Base-by-base conservation (phyloP, 2,329 filamentous ascomycete species). In the Colletotrichum incanum region DNA sequence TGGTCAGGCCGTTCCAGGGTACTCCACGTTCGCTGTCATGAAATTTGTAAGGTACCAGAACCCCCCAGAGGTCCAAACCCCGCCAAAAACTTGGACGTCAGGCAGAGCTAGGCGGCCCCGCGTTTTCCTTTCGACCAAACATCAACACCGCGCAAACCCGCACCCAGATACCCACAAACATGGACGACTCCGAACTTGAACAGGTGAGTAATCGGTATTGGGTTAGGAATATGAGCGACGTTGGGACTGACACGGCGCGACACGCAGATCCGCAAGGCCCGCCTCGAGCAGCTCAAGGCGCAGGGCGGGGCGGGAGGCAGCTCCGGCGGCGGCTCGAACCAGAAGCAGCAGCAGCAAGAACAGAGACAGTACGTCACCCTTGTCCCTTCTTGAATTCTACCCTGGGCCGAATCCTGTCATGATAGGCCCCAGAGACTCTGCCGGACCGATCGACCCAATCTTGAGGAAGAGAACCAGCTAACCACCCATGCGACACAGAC, bases 251-350 rank as follows among this genome's bases (percentile, higher is more conserved):
- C 62, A 28, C 76, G 9, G 76, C 62, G 55, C 14, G 37, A 7
- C 5, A 23, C 39, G 23, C 79, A 98, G 93, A 98, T 98, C 80
- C 89, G 96, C 81, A 93, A 94, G 83, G 96, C 96, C 78, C 94
- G 96, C 74, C 92, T 98, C 66, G 94, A 96, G 83, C 95, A 99
- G 86, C 92, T 98, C 76, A 96, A 97, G 83, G 89, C 95, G 77
- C 87, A 93, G 83, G 84, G 88, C 70, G 84, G 83, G 65, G 83
- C 84, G 58, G 84, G 85, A 73, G 84, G 84, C 71, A 81, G 85
- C 61, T 84, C 84, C 70, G 82, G 82, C 50, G 83, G 84, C 72
- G 86, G 81, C 64, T 82, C 84, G 62, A 84, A 86, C 74, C 89
- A 93, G 74, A 90, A 94, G 68, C 87, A 93, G 79, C 87, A 93